A percentile compares a stretch with the other conserved stretches of the same genome.
Conservation (phyloP, 179 eudicot genomes). For the Actinidia arguta region DNA sequence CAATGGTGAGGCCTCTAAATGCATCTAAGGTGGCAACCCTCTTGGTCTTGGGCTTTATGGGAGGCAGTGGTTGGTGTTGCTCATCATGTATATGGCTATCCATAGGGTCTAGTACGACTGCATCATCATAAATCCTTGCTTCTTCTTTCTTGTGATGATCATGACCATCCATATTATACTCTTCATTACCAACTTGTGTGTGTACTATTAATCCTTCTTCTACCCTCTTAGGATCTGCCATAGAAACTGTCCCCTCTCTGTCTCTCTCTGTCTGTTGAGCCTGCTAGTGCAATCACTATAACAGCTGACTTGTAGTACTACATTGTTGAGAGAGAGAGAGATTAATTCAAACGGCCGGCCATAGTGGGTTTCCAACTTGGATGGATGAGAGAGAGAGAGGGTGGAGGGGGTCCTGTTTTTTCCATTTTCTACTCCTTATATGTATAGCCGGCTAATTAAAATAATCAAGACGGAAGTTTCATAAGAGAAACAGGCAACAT, state of each 20-base stretch:
- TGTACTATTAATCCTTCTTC: conserved; percentile 33
- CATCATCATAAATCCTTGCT: neutral
- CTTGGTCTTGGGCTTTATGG: neutral
- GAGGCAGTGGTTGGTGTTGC: neutral
- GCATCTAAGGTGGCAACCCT: conserved; percentile 7
- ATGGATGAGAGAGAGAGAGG: no score
- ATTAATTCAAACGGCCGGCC: no score
- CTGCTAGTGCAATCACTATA: no score
- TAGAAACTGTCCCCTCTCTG: neutral
- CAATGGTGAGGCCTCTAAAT: neutral
- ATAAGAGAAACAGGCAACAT: no score
- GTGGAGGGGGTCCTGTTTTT: no score
- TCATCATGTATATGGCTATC: neutral
- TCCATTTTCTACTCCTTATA: no score
- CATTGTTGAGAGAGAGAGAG: no score
- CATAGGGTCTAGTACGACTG: neutral
- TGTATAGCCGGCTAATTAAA: no score
- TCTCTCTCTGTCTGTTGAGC: no score
- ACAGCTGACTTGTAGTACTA: no score
- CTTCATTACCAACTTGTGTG: neutral
- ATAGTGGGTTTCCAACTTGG: no score
- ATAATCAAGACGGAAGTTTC: no score
- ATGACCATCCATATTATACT: neutral
- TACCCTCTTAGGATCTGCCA: conserved; percentile 32
- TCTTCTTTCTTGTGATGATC: neutral